A percentile compares a stretch with the other conserved stretches of the same genome.
Conservation (phyloP, 345 rosid genomes). For the Anastatica hierochuntica region DNA sequence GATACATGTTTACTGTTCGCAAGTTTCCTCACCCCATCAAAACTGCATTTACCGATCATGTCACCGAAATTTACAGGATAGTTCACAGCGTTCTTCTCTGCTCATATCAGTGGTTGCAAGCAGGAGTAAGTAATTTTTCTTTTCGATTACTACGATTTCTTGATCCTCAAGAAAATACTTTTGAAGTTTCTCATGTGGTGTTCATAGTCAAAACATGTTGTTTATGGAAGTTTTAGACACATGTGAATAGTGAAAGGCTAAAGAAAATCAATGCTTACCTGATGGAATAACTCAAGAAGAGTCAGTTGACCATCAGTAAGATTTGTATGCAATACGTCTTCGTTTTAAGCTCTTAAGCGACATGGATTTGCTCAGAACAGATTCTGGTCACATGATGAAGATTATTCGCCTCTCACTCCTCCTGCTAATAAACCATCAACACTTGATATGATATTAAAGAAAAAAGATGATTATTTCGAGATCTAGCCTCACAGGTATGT, state of each 20-base stretch:
- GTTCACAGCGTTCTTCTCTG: conserved; percentile 51
- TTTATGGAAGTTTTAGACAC: conserved; percentile 58
- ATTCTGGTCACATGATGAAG: conserved; percentile 62
- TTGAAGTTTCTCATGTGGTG: neutral
- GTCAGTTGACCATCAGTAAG: conserved; percentile 37
- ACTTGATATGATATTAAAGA: conserved; percentile 68
- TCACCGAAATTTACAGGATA: conserved; percentile 74
- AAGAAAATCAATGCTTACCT: conserved; percentile 38
- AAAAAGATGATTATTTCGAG: conserved; percentile 67
- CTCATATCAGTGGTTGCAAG: conserved; percentile 50
- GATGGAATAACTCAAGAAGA: conserved; percentile 22
- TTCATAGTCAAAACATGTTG: conserved; percentile 36
- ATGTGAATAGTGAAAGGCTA: conserved; percentile 50
- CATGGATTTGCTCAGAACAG: conserved; percentile 86
- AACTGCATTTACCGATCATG: conserved; percentile 36
- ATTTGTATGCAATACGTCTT: no score
- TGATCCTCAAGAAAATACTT: neutral
- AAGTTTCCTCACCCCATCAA: conserved; percentile 65
- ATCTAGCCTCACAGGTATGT: conserved; percentile 78
- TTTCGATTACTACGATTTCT: neutral
- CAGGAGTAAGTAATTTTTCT: conserved; percentile 60
- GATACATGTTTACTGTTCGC: conserved; percentile 79
- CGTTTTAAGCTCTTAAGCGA: conserved; percentile 37
- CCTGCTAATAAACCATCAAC: conserved; percentile 56
- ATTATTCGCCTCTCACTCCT: conserved; percentile 85